Base-by-base conservation (phyloP, 1,139 yeast species). In the Sugiyamaella pinicola region DNA sequence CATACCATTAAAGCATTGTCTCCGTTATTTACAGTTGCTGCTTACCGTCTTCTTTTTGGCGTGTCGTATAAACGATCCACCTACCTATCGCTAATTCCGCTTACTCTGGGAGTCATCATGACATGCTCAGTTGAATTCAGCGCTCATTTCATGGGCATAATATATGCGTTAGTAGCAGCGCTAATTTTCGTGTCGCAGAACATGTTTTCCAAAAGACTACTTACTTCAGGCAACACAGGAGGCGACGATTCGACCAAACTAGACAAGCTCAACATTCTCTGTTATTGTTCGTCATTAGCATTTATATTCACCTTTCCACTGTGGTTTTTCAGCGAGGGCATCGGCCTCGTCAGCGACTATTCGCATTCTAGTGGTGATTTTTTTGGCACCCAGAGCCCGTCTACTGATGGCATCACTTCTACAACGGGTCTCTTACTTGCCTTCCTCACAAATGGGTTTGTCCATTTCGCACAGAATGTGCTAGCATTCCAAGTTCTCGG, bases 401-500 rank as follows among this genome's bases (percentile, higher is more conserved):
- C 28, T 2, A n/a, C 47, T 4, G 38, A 6, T 21, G 57, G 56
- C 6, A 39, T 51, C 37, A 46, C 42, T 26, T 38, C 69, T 15
- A 45, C 58, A n/a, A 43, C 57, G 33, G 46, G 61, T 9, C 58
- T 68, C 29, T 33, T 58, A 33, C 26, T 58, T 3, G 63, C 66
- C 12, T 62, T 70, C 52, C 64, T 64, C 51, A 59, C 69, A 24
- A 74, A 91, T 69, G 96, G 97, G 5, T 59, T 83, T 3, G 78
- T 90, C 12, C 98, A 91, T 72, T 91, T 90, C 64, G 69, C 83
- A 54, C 98, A 91, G 72, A 86, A 95, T 47, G 74, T 91, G 65
- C 74, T 90, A 53, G 96, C 97, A 31, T 91, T 91, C 71, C 96
- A 89, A 70, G 81, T 91, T 47, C 79, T 91, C 61, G 96, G 97